A percentile compares a stretch with the other conserved stretches of the same genome.
Conservation (phyloP, 768 basidiomycete species). For the Suillus ampliporus region DNA sequence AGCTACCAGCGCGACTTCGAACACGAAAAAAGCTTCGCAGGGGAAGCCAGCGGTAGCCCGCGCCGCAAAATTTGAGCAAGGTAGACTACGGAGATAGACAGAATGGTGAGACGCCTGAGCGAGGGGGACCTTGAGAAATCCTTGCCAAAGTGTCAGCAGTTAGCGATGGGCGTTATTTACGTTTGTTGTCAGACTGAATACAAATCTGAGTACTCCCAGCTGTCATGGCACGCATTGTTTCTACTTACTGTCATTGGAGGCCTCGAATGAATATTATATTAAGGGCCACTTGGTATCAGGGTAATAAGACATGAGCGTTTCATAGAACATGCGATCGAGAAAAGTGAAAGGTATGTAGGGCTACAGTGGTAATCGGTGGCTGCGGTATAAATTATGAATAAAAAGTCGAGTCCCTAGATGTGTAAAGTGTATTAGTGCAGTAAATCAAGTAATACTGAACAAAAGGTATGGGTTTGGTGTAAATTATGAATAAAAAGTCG, state of each 20-base stretch:
- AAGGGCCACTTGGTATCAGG: constrained; percentile 7
- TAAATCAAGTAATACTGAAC: constrained; percentile 25
- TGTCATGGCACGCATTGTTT: too few relatives aligned
- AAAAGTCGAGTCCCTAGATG: constrained; percentile 3
- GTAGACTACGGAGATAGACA: constrained; percentile 19
- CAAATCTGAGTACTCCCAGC: neutral
- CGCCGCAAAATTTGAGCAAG: constrained; percentile 17
- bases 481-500: neutral
- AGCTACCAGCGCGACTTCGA: constrained; percentile 10
- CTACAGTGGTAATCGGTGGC: constrained; percentile 2
- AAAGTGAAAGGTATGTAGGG: neutral
- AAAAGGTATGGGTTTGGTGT: constrained; percentile 19
- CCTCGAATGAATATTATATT: neutral
- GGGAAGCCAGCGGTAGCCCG: constrained; percentile 13
- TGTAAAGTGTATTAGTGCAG: constrained; percentile 7
- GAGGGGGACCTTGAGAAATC: constrained; percentile 8
- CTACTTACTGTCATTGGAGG: neutral
- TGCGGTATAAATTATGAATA: constrained; percentile 12
- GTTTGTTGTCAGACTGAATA: constrained; percentile 21
- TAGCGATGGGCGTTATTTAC: constrained; percentile 31
- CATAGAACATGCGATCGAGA: neutral
- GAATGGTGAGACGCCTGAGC: constrained; percentile 18
- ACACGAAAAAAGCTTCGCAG: constrained; percentile 13
- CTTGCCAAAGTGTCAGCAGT: neutral
- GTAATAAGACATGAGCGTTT: constrained; percentile 3